Base-by-base conservation (phyloP, 345 rosid genomes). In the Gossypium sturtianum region DNA sequence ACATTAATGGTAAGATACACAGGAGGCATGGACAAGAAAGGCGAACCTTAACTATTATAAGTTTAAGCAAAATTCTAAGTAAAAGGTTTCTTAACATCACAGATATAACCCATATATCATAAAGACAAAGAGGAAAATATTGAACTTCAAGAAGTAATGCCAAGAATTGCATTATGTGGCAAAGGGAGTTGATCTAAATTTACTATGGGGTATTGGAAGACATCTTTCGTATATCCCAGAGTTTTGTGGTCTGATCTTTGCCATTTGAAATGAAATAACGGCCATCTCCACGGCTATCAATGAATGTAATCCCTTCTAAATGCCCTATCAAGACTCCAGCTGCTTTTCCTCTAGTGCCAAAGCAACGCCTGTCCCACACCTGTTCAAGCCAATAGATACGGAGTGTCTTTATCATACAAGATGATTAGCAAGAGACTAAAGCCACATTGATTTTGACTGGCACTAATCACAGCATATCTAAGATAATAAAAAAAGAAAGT, bases 201-300 rank as follows among this genome's bases (percentile, higher is more conserved):
- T 86, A 86, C 90, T 47, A 20, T 48, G 70, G 38, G 22, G 79
- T 71, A 62, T 78, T 80, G 15, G 87, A 80, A 54, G 90, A 73
- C 91, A 90, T 86, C 84, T 82, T 90, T 73, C 94, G 78, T 75
- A 90, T 88, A 83, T 90, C 94, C 94, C 94, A 90, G 64, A 90
- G 86, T 82, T 90, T 90, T 29, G 78, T 83, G 17, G 85, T 84
- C 83, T 90, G 94, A 78, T 90, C 94, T 82, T 90, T 90, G 60
- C 91, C 94, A 76, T 90, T 88, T 4, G 94, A 88, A 79, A 90
- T 90, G 34, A 90, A 83, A 70, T 90, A 88, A 16, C 88, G 89
- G 17, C 91, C 94, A 83, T 90, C 94, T 56, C 87, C 86, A 62
- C 80, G 89, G 74, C 89, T 88, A 65, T 90, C 91, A 69, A 90